Base-by-base conservation (phyloP, 1,139 yeast species). In the Geotrichum europaeum region DNA sequence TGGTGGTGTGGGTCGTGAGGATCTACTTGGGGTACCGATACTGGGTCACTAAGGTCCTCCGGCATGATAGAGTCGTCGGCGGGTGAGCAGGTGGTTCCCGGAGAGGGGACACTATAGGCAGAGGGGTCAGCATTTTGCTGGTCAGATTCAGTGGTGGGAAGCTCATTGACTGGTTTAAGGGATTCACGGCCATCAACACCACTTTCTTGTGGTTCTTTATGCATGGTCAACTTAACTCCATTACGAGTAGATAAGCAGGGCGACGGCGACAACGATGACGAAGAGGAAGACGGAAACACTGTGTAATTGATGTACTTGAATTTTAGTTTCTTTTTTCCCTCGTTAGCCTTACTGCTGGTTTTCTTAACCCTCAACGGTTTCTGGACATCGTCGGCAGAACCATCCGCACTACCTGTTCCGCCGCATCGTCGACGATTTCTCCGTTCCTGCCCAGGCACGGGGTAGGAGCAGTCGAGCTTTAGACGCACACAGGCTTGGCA, bases 401-500 rank as follows among this genome's bases (percentile, higher is more conserved):
- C 59, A 54, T 59, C 59, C 20, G 58, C n/a, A 49, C 59, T 24
- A 49, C 59, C 57, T 36, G 55, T 45, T 18, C 43, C 57, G 43
- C 49, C 40, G 34, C 55, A 24, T 51, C 43, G 32, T 28, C 51
- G 51, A 10, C 24, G 49, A 70, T 76, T 69, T 64, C 77, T 78
- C 60, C 80, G 76, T 65, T 80, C 84, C 49, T 73, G 70, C 3
- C 84, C 85, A 0, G 84, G 82, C 4, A 66, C 60, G 3, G 85
- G 85, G 78, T 84, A 82, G 30, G 73, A 74, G 69, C 91, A 86
- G 40, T 76, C 78, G 56, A 84, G 76, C 1, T 79, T 76, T 36
- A 86, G 72, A 61, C 91, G 73, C 5, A 68, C 62, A 70, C 91
- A 86, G 61, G 86, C 89, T 0, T 76, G 70, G 68, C 94, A 87